A percentile compares a stretch with the other conserved stretches of the same genome.
These are phyloP conservation scores for Setomelanomma holmii DNA, from an alignment of 2,329 filamentous ascomycete genomes.

Conservation along the genomic window DNA sequence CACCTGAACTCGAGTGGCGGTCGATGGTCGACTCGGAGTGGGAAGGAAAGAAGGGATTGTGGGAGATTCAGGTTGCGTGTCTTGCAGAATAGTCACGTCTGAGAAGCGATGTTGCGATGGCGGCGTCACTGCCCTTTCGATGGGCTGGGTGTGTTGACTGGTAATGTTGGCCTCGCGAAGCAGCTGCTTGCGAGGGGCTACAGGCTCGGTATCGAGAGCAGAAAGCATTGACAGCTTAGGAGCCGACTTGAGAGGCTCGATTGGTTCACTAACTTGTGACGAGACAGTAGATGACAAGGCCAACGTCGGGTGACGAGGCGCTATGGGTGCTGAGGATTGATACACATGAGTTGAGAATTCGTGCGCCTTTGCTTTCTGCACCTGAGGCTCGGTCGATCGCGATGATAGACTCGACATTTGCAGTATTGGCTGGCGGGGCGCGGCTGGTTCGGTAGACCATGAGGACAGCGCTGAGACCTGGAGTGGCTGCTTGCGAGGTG, in stretches of 20 bases:
- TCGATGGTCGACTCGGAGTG: slow-evolving; percentile 40
- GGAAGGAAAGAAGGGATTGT: slow-evolving; percentile 42
- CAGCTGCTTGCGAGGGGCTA: slow-evolving; percentile 24
- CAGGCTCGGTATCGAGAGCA: slow-evolving; percentile 34
- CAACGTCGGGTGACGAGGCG: slow-evolving; percentile 15
- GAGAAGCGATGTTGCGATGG: slow-evolving; percentile 29
- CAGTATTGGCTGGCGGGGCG: slow-evolving; percentile 14
- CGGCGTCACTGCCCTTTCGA: slow-evolving; percentile 14
- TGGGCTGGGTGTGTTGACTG: slow-evolving; percentile 39
- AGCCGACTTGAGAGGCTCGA: slow-evolving; percentile 19
- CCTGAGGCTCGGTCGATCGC: slow-evolving; percentile 33
- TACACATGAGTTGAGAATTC: slow-evolving; percentile 20
- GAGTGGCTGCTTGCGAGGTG: slow-evolving; percentile 18
- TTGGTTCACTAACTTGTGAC: slow-evolving; percentile 27
- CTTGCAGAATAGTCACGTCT: slow-evolving; percentile 36
- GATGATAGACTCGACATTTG: slow-evolving; percentile 29
- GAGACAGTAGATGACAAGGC: slow-evolving; percentile 26
- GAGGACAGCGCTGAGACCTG: slow-evolving; percentile 31
- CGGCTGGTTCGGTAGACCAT: slow-evolving; percentile 33
- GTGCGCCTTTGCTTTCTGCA: slow-evolving; percentile 6
- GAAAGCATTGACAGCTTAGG: slow-evolving; percentile 27
- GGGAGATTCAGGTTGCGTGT: slow-evolving; percentile 45
- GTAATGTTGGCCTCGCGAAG: slow-evolving; percentile 29
- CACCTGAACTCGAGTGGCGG: slow-evolving; percentile 27
- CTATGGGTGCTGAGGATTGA: slow-evolving; percentile 34